These are phyloP conservation scores for Russula griseocarnosa DNA, from an alignment of 768 basidiomycete genomes.

Conservation along the genomic window DNA sequence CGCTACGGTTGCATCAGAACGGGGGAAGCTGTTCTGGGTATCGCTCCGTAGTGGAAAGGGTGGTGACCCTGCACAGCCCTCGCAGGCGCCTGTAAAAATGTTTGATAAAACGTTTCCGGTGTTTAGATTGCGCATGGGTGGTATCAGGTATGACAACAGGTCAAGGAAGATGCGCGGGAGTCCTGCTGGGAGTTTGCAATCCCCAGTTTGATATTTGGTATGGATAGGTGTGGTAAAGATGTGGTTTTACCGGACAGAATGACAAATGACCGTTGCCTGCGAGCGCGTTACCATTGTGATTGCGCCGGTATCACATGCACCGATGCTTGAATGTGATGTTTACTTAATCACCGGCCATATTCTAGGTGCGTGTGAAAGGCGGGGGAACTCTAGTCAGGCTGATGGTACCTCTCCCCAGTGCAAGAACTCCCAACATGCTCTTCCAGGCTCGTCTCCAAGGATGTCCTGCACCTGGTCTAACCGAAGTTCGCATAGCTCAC, in stretches of 20 bases:
- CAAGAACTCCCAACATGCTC: conserved; percentile 76
- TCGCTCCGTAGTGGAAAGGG: background rate
- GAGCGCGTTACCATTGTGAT: conserved; percentile 4
- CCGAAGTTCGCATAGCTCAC: conserved; percentile 65
- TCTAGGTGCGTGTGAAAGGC: background rate
- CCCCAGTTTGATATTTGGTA: background rate
- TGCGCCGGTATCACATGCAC: background rate
- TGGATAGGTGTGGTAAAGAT: background rate
- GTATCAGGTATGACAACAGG: background rate
- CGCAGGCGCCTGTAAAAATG: conserved; percentile 7
- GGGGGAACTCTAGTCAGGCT: background rate
- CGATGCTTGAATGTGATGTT: conserved; percentile 4
- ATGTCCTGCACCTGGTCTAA: conserved; percentile 63
- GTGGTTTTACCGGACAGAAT: background rate
- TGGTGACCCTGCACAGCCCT: conserved; percentile 5
- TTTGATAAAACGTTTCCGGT: background rate
- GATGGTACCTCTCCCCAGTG: conserved; percentile 53
- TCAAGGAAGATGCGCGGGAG: too few relatives aligned
- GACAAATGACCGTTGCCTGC: background rate
- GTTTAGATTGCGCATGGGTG: background rate
- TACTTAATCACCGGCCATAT: background rate
- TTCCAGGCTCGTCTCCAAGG: conserved; percentile 78
- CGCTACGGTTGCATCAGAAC: conserved; percentile 8
- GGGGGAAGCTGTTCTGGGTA: background rate
- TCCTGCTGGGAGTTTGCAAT: background rate